Conservation (phyloP, 805 yeast species). For the Saccharomycopsis guyanensis region DNA sequence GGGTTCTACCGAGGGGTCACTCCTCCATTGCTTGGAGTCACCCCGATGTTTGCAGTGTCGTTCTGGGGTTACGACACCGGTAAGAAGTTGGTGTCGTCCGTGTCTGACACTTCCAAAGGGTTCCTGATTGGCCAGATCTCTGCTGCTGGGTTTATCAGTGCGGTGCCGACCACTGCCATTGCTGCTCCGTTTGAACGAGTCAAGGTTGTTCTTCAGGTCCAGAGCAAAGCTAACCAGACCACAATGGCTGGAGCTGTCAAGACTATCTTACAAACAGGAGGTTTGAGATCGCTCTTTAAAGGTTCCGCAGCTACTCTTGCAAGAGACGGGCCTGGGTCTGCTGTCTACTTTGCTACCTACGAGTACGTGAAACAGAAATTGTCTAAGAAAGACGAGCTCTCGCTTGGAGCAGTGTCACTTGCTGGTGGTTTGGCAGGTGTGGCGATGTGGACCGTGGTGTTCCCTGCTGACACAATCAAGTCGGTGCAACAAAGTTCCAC, state of each 20-base stretch:
- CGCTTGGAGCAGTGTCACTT: constrained; percentile 65
- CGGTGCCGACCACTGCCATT: constrained; percentile 88
- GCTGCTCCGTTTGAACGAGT: constrained; percentile 98
- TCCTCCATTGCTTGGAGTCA: constrained; percentile 93
- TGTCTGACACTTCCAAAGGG: constrained; percentile 24
- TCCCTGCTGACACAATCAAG: constrained; percentile 95
- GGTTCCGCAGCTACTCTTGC: constrained; percentile 91
- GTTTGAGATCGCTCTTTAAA: constrained; percentile 74
- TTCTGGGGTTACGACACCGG: constrained; percentile 98
- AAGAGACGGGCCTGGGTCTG: constrained; percentile 97
- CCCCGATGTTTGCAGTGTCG: constrained; percentile 97
- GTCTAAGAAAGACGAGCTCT: constrained; percentile 46
- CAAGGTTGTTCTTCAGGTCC: constrained; percentile 86
- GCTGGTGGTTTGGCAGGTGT: constrained; percentile 98
- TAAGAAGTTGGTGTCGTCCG: constrained; percentile 55
- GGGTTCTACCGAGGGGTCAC: constrained; percentile 92
- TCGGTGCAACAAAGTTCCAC: constrained; percentile 68
- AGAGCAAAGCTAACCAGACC: constrained; percentile 33
- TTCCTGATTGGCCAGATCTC: constrained; percentile 67
- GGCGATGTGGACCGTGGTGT: constrained; percentile 92
- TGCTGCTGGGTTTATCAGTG: constrained; percentile 90
- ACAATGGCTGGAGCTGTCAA: constrained; percentile 51
- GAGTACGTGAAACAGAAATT: constrained; percentile 66
- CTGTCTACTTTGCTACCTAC: constrained; percentile 90
- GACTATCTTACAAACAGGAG: constrained; percentile 71